Conservation (phyloP, 225 moss, liverwort and hornwort species). For the Physcomitrium patens region DNA sequence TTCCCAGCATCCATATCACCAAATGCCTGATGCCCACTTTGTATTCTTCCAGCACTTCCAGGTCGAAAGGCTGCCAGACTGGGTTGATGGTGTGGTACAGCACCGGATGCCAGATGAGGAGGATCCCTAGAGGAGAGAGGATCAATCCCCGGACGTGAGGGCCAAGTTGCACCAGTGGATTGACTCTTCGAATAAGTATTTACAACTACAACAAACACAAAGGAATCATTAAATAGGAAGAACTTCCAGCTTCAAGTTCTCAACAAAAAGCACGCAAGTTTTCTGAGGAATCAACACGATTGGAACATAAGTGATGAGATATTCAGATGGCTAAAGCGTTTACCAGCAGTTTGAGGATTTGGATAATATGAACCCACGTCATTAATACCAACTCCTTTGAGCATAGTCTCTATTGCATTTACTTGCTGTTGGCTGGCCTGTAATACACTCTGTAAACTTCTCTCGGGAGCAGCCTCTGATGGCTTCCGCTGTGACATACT, state of each 20-base stretch:
- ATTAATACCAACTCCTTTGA: conserved; percentile 64
- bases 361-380: conserved; percentile 53
- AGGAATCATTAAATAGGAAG: conserved; percentile 13
- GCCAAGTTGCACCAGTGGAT: conserved; percentile 52
- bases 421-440: conserved; percentile 92
- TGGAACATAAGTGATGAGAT: neutral
- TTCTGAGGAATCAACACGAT: neutral
- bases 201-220: conserved; percentile 53
- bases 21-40: conserved; percentile 40
- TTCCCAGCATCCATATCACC: conserved; percentile 48
- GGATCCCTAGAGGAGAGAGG: conserved; percentile 82
- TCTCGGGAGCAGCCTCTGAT: conserved; percentile 56
- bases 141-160: conserved; percentile 65
- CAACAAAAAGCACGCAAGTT: conserved; percentile 24
- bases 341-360: conserved; percentile 40
- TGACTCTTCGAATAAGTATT: conserved; percentile 74
- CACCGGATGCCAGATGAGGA: conserved; percentile 69
- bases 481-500: conserved; percentile 51
- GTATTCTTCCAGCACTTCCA: conserved; percentile 49
- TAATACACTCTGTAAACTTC: conserved; percentile 70
- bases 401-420: conserved; percentile 83
- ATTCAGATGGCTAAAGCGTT: conserved; percentile 34
- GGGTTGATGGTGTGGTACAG: conserved; percentile 58
- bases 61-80: conserved; percentile 44
- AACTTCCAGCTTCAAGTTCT: conserved; percentile 4